Conservation (phyloP, 2,329 filamentous ascomycete genomes). For the Furcasterigmium sp. region DNA sequence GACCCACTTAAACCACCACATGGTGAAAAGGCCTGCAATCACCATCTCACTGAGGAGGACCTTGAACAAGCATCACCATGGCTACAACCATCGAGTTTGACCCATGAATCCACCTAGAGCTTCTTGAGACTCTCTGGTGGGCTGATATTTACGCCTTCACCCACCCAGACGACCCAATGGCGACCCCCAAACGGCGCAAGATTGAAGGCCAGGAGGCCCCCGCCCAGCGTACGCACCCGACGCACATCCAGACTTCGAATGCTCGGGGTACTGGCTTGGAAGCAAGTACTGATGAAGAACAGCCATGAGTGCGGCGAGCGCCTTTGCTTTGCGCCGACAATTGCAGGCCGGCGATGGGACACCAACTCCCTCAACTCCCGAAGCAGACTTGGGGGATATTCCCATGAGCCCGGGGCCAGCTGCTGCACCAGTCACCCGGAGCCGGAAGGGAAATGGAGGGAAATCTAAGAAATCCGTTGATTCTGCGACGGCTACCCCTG, state of each 20-base stretch:
- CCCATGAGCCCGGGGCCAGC: not conserved
- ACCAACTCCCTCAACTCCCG: not conserved
- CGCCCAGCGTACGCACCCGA: conserved; percentile 24
- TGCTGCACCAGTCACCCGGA: not conserved
- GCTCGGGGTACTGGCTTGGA: too few species aligned
- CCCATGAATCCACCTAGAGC: too few species aligned
- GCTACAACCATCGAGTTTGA: too few species aligned
- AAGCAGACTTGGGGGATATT: not conserved
- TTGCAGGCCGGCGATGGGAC: conserved; percentile 13
- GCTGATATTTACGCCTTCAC: too few species aligned
- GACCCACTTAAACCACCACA: too few species aligned
- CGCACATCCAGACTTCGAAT: too few species aligned
- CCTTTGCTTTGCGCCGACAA: conserved; percentile 36
- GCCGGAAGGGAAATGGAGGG: not conserved
- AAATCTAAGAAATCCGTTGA: not conserved
- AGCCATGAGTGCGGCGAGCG: conserved; percentile 39
- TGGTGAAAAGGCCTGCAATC: too few species aligned
- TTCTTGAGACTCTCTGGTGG: too few species aligned
- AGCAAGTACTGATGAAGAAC: conserved; percentile 4
- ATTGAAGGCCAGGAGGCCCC: conserved; percentile 21
- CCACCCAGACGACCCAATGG: conserved; percentile 13
- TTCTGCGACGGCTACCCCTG: too few species aligned
- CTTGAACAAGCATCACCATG: too few species aligned
- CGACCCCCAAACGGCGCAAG: conserved; percentile 35
- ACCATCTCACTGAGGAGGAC: too few species aligned